phyloP scores from a whole-genome alignment of 2,329 filamentous ascomycete species.

The Scedosporium boydii region DNA sequence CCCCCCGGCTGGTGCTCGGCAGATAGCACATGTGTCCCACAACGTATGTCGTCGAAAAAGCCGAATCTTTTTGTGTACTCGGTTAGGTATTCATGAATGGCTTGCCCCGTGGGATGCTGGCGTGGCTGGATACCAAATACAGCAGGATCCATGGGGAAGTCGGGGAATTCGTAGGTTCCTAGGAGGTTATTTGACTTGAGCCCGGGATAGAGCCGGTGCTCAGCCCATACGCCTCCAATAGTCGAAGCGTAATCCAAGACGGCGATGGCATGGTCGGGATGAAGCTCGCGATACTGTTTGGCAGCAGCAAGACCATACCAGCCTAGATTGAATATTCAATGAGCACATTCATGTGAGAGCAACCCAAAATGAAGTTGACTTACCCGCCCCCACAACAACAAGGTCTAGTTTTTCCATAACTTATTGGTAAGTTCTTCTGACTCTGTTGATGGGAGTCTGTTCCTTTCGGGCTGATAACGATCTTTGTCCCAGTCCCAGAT shows the following conservation, averaged over 20 bases:
- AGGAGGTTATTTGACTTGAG: slow-evolving; percentile 67
- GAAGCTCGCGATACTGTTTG: slow-evolving; percentile 49
- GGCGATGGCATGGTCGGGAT: slow-evolving; percentile 45
- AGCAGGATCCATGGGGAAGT: slow-evolving; percentile 58
- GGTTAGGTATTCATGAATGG: slow-evolving; percentile 37
- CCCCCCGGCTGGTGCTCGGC: slow-evolving; percentile 31
- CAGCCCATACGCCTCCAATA: slow-evolving; percentile 62
- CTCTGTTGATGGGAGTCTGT: not conserved
- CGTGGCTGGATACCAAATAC: slow-evolving; percentile 36
- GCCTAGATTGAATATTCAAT: slow-evolving; percentile 18
- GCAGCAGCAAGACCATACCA: slow-evolving; percentile 50
- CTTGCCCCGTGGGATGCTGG: slow-evolving; percentile 36
- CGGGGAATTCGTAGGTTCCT: slow-evolving; percentile 64
- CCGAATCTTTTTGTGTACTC: slow-evolving; percentile 33
- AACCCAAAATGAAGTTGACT: slow-evolving; percentile 6
- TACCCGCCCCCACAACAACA: slow-evolving; percentile 27
- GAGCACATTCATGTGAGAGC: not conserved
- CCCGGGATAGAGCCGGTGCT: slow-evolving; percentile 56
- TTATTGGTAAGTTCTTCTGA: not conserved
- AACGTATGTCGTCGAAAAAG: slow-evolving; percentile 29
- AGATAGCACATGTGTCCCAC: slow-evolving; percentile 26
- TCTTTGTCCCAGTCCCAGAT: too few relatives aligned
- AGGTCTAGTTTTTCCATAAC: slow-evolving; percentile 1
- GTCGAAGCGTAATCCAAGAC: slow-evolving; percentile 48
- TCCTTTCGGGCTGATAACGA: not conserved